phyloP scores from a whole-genome alignment of 768 basidiomycete genomes.

The Calvatia gigantea region DNA sequence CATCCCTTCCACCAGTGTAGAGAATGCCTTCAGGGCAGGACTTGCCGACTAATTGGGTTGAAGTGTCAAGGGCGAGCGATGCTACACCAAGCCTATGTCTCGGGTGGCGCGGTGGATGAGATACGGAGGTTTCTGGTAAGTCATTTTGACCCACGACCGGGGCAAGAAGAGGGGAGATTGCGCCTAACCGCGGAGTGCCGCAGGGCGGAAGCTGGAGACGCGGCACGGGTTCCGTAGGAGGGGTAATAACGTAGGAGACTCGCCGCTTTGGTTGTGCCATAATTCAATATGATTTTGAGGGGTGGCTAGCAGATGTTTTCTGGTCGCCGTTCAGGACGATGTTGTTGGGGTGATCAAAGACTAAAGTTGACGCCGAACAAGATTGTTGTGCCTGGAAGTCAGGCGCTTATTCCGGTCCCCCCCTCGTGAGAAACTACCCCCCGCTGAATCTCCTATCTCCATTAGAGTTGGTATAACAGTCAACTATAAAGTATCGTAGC shows the following conservation, averaged over 20 bases:
- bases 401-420: background rate
- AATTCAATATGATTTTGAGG: background rate
- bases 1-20: constrained; percentile 89
- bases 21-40: constrained; percentile 77
- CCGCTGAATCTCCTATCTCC: no score
- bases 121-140: constrained; percentile 20
- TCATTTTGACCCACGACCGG: constrained; percentile 24
- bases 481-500: no score
- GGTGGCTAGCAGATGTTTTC: background rate
- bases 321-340: background rate
- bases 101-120: constrained; percentile 45
- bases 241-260: constrained; percentile 86
- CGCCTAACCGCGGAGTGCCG: constrained; percentile 61
- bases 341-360: background rate
- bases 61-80: constrained; percentile 82
- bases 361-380: background rate
- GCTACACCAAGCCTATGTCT: constrained; percentile 85
- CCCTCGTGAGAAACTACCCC: background rate
- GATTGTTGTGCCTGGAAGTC: background rate
- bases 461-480: no score
- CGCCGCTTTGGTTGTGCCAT: constrained; percentile 53
- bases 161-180: constrained; percentile 64
- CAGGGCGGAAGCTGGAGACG: constrained; percentile 69
- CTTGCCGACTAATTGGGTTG: constrained; percentile 71
- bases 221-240: constrained; percentile 59